A percentile compares a stretch with the other conserved stretches of the same genome.
These are phyloP conservation scores for Paraphoma chrysanthemicola DNA, from an alignment of 2,329 filamentous ascomycete genomes.

Conservation along the genomic window DNA sequence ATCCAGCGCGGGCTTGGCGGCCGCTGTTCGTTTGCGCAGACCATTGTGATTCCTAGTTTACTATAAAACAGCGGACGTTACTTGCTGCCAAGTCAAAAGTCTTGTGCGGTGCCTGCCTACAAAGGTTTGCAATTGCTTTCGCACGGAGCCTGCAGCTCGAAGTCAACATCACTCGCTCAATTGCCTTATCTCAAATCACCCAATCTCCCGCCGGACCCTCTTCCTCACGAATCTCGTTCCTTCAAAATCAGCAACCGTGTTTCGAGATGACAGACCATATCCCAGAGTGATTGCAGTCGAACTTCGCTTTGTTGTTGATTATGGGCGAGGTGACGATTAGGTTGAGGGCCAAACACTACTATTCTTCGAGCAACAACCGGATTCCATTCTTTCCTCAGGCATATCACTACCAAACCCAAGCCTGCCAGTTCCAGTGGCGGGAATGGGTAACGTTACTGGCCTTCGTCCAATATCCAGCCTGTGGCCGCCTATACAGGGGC, in stretches of 20 bases:
- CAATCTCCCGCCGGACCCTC: constrained; percentile 5
- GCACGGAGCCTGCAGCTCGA: constrained; percentile 1
- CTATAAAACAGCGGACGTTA: no score
- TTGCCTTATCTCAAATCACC: constrained; percentile 10
- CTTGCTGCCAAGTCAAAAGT: no score
- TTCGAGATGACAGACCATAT: constrained; percentile 9
- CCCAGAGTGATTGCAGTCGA: constrained; percentile 12
- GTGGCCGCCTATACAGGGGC: neutral
- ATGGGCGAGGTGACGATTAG: constrained; percentile 9
- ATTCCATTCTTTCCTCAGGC: neutral
- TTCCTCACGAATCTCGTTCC: constrained; percentile 9
- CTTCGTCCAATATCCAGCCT: constrained; percentile 1
- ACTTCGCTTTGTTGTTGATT: constrained; percentile 11
- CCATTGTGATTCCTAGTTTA: no score
- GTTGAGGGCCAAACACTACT: constrained; percentile 12
- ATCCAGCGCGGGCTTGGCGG: no score
- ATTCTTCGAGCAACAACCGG: constrained; percentile 10
- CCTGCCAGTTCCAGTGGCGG: constrained; percentile 2
- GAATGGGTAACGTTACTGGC: neutral
- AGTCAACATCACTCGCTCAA: constrained; percentile 1
- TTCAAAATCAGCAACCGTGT: constrained; percentile 11
- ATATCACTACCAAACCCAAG: constrained; percentile 2
- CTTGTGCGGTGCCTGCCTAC: no score
- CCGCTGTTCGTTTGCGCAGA: no score
- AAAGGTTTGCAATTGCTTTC: no score